Conservation (phyloP, 2,329 filamentous ascomycete species). For the Coniochaeta ligniaria region DNA sequence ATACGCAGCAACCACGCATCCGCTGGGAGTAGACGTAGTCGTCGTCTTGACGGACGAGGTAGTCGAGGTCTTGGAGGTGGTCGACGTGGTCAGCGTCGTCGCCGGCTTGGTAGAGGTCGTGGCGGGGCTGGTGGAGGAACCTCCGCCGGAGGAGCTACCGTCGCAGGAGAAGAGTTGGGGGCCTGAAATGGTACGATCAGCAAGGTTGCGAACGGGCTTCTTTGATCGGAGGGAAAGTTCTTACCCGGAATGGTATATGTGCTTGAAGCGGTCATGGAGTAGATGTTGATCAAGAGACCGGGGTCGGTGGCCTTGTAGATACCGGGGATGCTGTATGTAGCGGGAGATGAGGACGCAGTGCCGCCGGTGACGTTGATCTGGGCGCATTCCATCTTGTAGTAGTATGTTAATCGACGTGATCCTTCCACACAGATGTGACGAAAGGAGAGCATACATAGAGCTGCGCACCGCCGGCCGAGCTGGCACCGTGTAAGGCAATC, state of each 20-base stretch:
- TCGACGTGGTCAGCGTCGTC: constrained; percentile 4
- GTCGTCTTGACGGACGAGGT: constrained; percentile 1
- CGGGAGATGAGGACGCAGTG: constrained; percentile 19
- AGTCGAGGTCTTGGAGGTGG: neutral
- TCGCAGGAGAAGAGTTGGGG: neutral
- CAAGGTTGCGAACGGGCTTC: neutral
- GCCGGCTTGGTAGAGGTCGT: neutral
- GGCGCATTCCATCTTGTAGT: constrained; percentile 35
- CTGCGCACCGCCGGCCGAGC: constrained; percentile 31
- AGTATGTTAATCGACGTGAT: neutral
- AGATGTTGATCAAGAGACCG: constrained; percentile 29
- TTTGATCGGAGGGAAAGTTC: constrained; percentile 13
- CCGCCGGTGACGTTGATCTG: constrained; percentile 30
- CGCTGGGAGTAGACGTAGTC: neutral
- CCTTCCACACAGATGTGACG: neutral
- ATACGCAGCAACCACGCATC: constrained; percentile 4
- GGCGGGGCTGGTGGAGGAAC: neutral
- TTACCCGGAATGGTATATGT: constrained; percentile 24
- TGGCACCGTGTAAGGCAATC: constrained; percentile 43
- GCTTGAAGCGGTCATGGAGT: constrained; percentile 21
- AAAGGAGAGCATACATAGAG: constrained; percentile 22
- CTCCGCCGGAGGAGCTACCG: neutral
- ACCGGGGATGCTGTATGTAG: constrained; percentile 28
- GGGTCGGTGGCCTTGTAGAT: constrained; percentile 29
- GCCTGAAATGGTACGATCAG: neutral